phyloP scores from a whole-genome alignment of 257 asterid genomes.

The Nemophila menziesii region DNA sequence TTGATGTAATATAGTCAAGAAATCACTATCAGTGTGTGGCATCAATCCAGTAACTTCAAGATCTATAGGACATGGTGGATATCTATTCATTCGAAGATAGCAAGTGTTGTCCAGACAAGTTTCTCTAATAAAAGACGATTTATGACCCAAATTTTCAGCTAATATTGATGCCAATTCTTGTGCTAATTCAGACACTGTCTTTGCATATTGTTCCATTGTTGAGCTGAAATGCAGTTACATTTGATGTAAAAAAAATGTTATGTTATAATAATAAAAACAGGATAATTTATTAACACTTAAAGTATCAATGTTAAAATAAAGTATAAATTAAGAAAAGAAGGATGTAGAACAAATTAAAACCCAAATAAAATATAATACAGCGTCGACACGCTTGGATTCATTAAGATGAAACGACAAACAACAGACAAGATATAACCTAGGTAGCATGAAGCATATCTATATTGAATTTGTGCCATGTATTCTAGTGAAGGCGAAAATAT shows the following conservation, averaged over 20 bases:
- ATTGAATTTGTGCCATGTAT: too few species aligned
- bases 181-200: constrained; percentile 37
- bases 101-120: constrained; percentile 43
- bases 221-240: constrained; percentile 48
- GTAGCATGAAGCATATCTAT: too few species aligned
- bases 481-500: too few species aligned
- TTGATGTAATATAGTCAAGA: constrained; percentile 70
- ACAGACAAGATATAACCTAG: too few species aligned
- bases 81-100: constrained; percentile 72
- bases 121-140: constrained; percentile 35
- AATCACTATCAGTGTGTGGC: constrained; percentile 84
- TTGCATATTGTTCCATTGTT: constrained; percentile 50
- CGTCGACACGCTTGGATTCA: too few species aligned
- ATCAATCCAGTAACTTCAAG: constrained; percentile 44
- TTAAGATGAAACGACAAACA: too few species aligned
- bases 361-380: too few species aligned
- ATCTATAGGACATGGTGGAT: constrained; percentile 51
- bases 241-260: not conserved
- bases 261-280: too few species aligned
- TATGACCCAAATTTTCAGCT: constrained; percentile 41
- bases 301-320: too few species aligned
- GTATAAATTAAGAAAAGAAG: too few species aligned
- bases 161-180: constrained; percentile 39
- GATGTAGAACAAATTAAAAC: too few species aligned
- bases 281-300: too few species aligned